phyloP scores from a whole-genome alignment of 805 yeast species.

The Ogataea pilisensis region DNA sequence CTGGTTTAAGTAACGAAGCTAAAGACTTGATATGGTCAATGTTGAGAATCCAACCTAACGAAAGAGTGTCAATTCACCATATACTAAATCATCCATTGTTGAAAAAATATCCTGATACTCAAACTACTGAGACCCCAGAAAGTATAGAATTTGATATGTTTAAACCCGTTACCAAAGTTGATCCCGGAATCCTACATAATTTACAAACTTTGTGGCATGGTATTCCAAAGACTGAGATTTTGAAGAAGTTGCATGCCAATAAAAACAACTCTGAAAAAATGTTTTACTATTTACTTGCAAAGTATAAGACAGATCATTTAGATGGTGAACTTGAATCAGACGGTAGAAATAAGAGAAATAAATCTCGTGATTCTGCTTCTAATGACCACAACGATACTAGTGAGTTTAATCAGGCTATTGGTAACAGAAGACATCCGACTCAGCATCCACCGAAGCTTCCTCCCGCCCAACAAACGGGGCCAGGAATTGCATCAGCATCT shows the following conservation, averaged over 20 bases:
- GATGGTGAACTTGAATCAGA: slow-evolving; percentile 13
- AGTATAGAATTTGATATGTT: slow-evolving; percentile 24
- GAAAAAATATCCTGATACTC: slow-evolving; percentile 45
- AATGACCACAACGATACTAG: neutral
- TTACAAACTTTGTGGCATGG: slow-evolving; percentile 57
- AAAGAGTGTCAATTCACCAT: slow-evolving; percentile 64
- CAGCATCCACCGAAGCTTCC: slow-evolving; percentile 4
- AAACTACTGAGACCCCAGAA: slow-evolving; percentile 15
- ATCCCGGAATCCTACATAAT: slow-evolving; percentile 48
- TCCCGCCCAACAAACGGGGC: too few species aligned
- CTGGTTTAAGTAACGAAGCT: slow-evolving; percentile 58
- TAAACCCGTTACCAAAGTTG: slow-evolving; percentile 33
- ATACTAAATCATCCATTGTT: slow-evolving; percentile 59
- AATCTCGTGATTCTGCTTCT: neutral
- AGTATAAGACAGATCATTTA: slow-evolving; percentile 29
- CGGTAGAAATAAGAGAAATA: slow-evolving; percentile 14
- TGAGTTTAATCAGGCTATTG: too few species aligned
- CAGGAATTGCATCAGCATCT: neutral
- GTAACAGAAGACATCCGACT: slow-evolving; percentile 1
- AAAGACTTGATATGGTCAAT: slow-evolving; percentile 60
- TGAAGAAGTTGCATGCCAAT: slow-evolving; percentile 22
- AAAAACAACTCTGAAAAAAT: slow-evolving; percentile 32
- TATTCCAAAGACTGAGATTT: slow-evolving; percentile 34
- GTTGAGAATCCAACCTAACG: slow-evolving; percentile 66
- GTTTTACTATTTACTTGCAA: slow-evolving; percentile 32